Conservation (phyloP, 163 green algal species). For the Chlamydomonas reinhardtii region DNA sequence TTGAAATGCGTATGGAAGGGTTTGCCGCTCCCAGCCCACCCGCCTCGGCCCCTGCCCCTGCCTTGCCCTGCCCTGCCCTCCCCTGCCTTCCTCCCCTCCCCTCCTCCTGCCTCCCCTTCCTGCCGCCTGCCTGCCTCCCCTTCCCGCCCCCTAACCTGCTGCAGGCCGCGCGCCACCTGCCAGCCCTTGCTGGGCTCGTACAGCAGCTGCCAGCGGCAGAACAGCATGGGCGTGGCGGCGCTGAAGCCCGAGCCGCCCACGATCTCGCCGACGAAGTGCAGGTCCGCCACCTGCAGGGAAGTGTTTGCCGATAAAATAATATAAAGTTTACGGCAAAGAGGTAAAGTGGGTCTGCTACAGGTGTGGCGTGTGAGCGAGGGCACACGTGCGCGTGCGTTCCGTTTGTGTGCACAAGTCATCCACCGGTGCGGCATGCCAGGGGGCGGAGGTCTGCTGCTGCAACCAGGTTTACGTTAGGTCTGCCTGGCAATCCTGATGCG, state of each 20-base stretch:
- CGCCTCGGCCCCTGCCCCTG: not conserved
- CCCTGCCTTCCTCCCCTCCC: not conserved
- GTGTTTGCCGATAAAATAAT: too few relatives aligned
- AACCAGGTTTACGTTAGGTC: too few relatives aligned
- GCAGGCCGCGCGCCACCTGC: conserved; percentile 25
- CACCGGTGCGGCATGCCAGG: too few relatives aligned
- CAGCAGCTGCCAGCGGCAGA: conserved; percentile 53
- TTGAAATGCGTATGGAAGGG: too few relatives aligned
- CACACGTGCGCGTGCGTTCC: too few relatives aligned
- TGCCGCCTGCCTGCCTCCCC: not conserved
- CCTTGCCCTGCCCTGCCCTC: not conserved
- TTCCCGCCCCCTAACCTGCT: conserved; percentile 16
- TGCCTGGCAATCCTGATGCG: too few relatives aligned
- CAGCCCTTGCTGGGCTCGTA: conserved; percentile 54
- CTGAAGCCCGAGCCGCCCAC: conserved; percentile 49
- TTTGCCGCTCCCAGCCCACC: too few relatives aligned
- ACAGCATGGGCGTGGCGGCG: conserved; percentile 10
- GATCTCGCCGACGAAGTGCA: conserved; percentile 57
- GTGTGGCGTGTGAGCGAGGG: too few relatives aligned
- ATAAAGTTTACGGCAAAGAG: too few relatives aligned
- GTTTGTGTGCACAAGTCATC: too few relatives aligned
- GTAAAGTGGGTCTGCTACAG: too few relatives aligned
- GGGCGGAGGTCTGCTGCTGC: too few relatives aligned
- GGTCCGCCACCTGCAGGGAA: not conserved
- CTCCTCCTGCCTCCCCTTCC: not conserved